Evolutionary conservation across 108 stramenopile species (phyloP).

Genomic region (Skeletonema tropicum): DNA sequence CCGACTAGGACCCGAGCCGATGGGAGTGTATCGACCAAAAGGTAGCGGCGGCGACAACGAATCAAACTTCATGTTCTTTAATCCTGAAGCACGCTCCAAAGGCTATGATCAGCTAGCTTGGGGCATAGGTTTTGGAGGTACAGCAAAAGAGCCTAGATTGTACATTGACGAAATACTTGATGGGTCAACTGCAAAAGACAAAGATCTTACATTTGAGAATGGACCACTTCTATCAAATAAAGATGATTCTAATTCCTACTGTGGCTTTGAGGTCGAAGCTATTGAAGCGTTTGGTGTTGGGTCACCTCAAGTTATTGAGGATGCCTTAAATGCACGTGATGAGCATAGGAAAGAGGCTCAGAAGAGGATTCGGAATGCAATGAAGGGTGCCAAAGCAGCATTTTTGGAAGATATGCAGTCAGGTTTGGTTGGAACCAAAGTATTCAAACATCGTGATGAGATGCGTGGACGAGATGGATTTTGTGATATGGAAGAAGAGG

Average conservation of each 20-base stretch:
- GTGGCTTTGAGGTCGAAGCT: constrained; percentile 64
- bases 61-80: constrained; percentile 82
- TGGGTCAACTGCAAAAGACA: constrained; percentile 57
- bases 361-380: constrained; percentile 62
- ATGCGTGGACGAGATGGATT: constrained; percentile 63
- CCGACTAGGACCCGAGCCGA: constrained; percentile 45
- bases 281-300: constrained; percentile 88
- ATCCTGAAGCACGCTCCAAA: constrained; percentile 62
- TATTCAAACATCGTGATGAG: constrained; percentile 74
- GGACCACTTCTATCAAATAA: constrained; percentile 58
- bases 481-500: constrained; percentile 28
- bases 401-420: constrained; percentile 83
- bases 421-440: constrained; percentile 74
- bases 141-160: constrained; percentile 63
- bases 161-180: constrained; percentile 79
- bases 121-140: constrained; percentile 90
- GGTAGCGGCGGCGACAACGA: constrained; percentile 20
- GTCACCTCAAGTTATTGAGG: constrained; percentile 64
- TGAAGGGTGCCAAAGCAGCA: constrained; percentile 81
- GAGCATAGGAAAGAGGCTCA: constrained; percentile 56
- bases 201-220: constrained; percentile 77
- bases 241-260: constrained; percentile 29
- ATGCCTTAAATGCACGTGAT: constrained; percentile 59
- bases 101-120: constrained; percentile 84
- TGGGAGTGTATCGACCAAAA: constrained; percentile 71